These are phyloP conservation scores for Talaromyces borbonicus DNA, from an alignment of 495 filamentous ascomycete species.

Conservation along the genomic window DNA sequence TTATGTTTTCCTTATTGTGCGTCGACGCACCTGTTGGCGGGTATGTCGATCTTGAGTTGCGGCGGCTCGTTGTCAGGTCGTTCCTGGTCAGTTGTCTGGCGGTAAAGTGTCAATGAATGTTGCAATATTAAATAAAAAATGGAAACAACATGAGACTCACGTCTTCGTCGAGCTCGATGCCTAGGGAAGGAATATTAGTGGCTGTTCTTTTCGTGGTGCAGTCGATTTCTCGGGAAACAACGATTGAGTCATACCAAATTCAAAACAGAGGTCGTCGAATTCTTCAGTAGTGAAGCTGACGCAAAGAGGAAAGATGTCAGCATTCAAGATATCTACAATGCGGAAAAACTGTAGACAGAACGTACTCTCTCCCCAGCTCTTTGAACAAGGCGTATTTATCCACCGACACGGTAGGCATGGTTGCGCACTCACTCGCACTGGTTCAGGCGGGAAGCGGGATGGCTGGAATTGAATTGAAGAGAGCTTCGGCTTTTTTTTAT, in stretches of 20 bases:
- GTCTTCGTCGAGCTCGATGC: conserved; percentile 95
- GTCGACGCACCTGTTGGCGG: conserved; percentile 65
- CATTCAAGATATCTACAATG: neutral
- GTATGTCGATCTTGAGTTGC: conserved; percentile 97
- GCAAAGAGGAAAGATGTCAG: conserved; percentile 7
- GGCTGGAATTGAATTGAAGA: neutral
- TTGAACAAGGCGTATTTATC: conserved; percentile 93
- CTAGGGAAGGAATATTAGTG: conserved; percentile 34
- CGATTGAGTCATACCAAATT: conserved; percentile 60
- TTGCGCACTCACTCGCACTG: conserved; percentile 13
- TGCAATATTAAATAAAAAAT: no score
- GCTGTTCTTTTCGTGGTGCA: neutral
- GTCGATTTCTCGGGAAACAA: neutral
- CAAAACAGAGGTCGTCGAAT: conserved; percentile 97
- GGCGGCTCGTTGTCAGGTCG: conserved; percentile 76
- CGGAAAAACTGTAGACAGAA: conserved; percentile 13
- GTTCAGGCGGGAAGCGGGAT: conserved; percentile 5
- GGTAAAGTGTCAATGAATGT: conserved; percentile 9
- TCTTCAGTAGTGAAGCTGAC: conserved; percentile 77
- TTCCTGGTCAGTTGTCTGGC: conserved; percentile 60
- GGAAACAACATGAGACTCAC: conserved; percentile 26
- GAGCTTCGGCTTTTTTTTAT: neutral
- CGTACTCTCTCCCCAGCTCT: conserved; percentile 79
- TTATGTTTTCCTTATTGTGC: neutral
- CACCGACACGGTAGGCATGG: conserved; percentile 81